Evolutionary conservation across 2,329 filamentous ascomycete species (phyloP).

Genomic region (Tolypocladium amazonense): DNA sequence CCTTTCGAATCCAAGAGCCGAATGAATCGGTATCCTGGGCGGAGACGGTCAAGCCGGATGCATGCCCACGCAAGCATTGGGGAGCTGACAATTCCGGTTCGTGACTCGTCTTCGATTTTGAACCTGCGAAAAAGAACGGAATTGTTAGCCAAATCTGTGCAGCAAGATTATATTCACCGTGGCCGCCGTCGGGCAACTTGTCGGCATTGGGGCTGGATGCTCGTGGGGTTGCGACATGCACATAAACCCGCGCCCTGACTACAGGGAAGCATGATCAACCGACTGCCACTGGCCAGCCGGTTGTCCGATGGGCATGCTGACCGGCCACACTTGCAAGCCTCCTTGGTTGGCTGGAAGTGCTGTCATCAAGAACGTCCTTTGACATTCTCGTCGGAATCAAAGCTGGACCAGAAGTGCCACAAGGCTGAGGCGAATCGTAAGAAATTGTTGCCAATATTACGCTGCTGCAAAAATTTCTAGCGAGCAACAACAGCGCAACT

Average conservation of each 20-base stretch:
- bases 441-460: too few species aligned
- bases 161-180: background rate
- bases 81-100: conserved; percentile 24
- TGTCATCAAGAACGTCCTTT: background rate
- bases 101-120: conserved; percentile 40
- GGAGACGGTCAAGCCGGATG: conserved; percentile 47
- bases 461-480: too few species aligned
- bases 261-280: background rate
- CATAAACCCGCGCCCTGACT: background rate
- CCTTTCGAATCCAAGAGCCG: conserved; percentile 36
- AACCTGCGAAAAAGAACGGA: conserved; percentile 26
- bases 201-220: background rate
- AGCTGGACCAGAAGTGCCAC: background rate
- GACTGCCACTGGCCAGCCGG: background rate
- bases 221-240: background rate
- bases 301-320: background rate
- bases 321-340: background rate
- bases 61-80: conserved; percentile 44
- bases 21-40: conserved; percentile 43
- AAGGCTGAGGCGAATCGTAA: too few species aligned
- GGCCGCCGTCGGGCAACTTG: background rate
- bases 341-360: background rate
- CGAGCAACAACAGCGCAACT: too few species aligned
- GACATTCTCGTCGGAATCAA: background rate
- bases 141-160: background rate